Evolutionary conservation across 805 yeast species (phyloP), one percentile per base, ranked within the genome.

Genomic region (Spathaspora girioi): DNA sequence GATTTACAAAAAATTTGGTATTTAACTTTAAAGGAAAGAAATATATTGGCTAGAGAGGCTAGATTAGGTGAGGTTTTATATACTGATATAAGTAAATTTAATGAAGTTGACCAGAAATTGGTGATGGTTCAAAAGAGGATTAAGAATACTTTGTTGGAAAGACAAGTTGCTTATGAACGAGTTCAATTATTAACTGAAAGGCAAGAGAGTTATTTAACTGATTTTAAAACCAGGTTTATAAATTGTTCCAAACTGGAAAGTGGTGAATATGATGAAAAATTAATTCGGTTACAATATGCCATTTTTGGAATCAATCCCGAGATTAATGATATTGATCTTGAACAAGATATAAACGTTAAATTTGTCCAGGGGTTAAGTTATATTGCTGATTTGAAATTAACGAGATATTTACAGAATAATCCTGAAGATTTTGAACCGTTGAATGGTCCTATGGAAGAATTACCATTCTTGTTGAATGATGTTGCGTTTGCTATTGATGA

Each of bases 1-100:
- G 99, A 94, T 65, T 74, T 94, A 59, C 99, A 94, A 68, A 80
- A 83, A 38, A 75, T 94, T 60, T 94, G 99, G 98, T 93, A 89
- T 66, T 78, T 86, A 43, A 83, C 92, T 58, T 70, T 93, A 57
- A 87, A 82, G 64, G 97, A 94, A 68, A 76, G 96, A 58, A 94
- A 94, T 66, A 71, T 82, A 12, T 68, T 93, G 51, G 83, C 83
- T 32, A 79, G 97, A 59, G 98, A 94, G 67, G 75, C 76, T 50
- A 83, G 86, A 56, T 75, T 89, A 57, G 77, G 79, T 51, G 76
- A 62, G 45, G 50, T 68, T 23, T 48, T 70, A 26, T 54, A 53
- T 18, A 47, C 47, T 38, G 51, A 53, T 40, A 17, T 20, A 4
- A 32, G 31, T n/a, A 45, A 58, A 49, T 55, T 55, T 53, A 52